These are phyloP conservation scores for Populus simonii DNA, from an alignment of 345 rosid genomes.

Conservation along the genomic window DNA sequence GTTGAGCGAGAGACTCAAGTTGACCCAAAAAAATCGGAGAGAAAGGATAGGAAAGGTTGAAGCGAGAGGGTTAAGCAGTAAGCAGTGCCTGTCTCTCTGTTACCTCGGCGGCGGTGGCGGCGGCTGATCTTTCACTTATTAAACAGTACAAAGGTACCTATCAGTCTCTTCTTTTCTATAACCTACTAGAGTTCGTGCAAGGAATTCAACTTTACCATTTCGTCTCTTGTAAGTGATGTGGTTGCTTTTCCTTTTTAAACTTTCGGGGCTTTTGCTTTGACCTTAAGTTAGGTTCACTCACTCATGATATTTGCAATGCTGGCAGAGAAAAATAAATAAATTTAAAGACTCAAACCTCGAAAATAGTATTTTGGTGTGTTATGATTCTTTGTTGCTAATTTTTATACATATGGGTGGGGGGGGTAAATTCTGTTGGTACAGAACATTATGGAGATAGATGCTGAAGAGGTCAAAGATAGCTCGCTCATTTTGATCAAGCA, in stretches of 20 bases:
- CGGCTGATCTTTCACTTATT: not conserved
- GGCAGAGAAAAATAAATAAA: not conserved
- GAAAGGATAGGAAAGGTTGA: not conserved
- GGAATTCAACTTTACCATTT: not conserved
- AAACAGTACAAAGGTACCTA: not conserved
- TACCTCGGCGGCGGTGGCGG: too few relatives aligned
- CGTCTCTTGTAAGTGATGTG: not conserved
- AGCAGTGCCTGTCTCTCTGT: not conserved
- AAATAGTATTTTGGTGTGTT: too few relatives aligned
- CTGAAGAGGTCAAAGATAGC: constrained; percentile 10
- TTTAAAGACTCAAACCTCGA: not conserved
- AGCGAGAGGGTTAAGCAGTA: not conserved
- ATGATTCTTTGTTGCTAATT: not conserved
- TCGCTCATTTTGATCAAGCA: constrained; percentile 29
- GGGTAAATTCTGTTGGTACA: not conserved
- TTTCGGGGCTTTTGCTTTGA: not conserved
- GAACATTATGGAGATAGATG: constrained; percentile 12
- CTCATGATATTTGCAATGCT: not conserved
- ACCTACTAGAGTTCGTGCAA: not conserved
- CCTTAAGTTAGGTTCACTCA: not conserved
- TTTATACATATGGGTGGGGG: not conserved
- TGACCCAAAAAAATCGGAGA: not conserved
- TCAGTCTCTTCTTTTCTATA: not conserved
- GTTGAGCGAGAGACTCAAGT: not conserved
- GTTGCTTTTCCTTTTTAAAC: not conserved